A percentile compares a stretch with the other conserved stretches of the same genome.
Evolutionary conservation across 805 yeast genomes (phyloP).

Genomic region (Pichia scutulata): DNA sequence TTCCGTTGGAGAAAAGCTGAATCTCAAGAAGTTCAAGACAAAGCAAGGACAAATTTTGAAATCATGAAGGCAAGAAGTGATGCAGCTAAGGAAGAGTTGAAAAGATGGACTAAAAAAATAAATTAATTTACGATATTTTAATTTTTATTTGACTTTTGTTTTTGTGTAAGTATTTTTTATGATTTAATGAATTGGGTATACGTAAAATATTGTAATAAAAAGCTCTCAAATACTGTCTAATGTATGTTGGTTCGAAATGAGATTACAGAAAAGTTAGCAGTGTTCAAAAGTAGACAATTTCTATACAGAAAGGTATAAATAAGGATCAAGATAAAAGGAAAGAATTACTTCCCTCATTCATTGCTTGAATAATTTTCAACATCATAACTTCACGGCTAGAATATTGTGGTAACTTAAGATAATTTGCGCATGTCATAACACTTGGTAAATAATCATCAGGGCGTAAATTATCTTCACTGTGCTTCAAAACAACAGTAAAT

Average conservation of each 20-base stretch:
- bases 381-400: slow-evolving; percentile 53
- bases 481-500: slow-evolving; percentile 80
- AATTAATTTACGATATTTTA: background rate
- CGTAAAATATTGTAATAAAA: too few relatives aligned
- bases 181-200: too few relatives aligned
- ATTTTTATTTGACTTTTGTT: background rate
- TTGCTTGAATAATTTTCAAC: slow-evolving; percentile 56
- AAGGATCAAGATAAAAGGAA: slow-evolving; percentile 60
- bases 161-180: background rate
- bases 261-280: background rate
- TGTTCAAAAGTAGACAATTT: background rate
- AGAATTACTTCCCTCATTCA: slow-evolving; percentile 82
- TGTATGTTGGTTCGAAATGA: too few relatives aligned
- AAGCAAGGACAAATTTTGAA: slow-evolving; percentile 21
- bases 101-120: slow-evolving; percentile 11
- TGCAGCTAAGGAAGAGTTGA: slow-evolving; percentile 16
- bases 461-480: slow-evolving; percentile 57
- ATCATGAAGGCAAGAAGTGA: slow-evolving; percentile 15
- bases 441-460: slow-evolving; percentile 86
- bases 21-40: slow-evolving; percentile 23
- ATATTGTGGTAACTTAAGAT: slow-evolving; percentile 82
- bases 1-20: slow-evolving; percentile 25
- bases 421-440: slow-evolving; percentile 98
- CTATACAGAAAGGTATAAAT: background rate
- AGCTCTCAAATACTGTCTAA: too few relatives aligned